A percentile compares a stretch with the other conserved stretches of the same genome.
phyloP scores from a whole-genome alignment of 495 filamentous ascomycete genomes.

The Penicillium coprophilum region DNA sequence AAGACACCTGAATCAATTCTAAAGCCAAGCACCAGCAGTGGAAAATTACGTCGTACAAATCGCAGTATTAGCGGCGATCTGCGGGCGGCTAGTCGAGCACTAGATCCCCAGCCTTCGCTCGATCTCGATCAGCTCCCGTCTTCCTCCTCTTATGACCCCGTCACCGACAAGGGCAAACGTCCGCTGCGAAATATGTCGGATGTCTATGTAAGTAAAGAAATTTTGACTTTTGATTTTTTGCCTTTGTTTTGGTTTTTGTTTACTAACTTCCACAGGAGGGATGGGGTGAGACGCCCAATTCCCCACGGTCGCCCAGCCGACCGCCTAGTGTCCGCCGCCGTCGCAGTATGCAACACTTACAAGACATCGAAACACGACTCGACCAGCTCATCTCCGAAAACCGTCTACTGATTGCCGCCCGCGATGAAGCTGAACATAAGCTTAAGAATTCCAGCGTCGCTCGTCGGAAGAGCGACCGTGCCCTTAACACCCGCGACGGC shows the following conservation, averaged over 20 bases:
- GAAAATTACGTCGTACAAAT: slow-evolving; percentile 65
- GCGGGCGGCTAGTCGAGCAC: slow-evolving; percentile 60
- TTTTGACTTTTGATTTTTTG: slow-evolving; percentile 19
- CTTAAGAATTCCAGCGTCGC: slow-evolving; percentile 57
- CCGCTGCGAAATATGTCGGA: slow-evolving; percentile 83
- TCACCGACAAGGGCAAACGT: slow-evolving; percentile 84
- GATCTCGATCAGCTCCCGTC: slow-evolving; percentile 51
- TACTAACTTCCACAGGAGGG: slow-evolving; percentile 64
- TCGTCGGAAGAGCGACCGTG: slow-evolving; percentile 54
- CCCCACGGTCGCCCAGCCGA: slow-evolving; percentile 89
- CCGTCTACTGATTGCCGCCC: slow-evolving; percentile 69
- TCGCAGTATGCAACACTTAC: slow-evolving; percentile 91
- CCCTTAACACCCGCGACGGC: slow-evolving; percentile 54
- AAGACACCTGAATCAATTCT: slow-evolving; percentile 40
- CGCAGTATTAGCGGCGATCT: slow-evolving; percentile 79
- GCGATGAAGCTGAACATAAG: slow-evolving; percentile 62
- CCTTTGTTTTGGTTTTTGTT: slow-evolving; percentile 31
- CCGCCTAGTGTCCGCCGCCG: slow-evolving; percentile 93
- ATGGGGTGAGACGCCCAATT: slow-evolving; percentile 87
- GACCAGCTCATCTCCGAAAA: slow-evolving; percentile 84
- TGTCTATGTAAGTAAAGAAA: slow-evolving; percentile 76
- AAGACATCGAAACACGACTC: slow-evolving; percentile 71
- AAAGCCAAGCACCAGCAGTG: slow-evolving; percentile 34
- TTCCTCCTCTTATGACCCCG: slow-evolving; percentile 67
- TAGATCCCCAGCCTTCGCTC: slow-evolving; percentile 33